These are phyloP conservation scores for Tulasnella sp. DNA, from an alignment of 768 basidiomycete genomes.

Conservation along the genomic window DNA sequence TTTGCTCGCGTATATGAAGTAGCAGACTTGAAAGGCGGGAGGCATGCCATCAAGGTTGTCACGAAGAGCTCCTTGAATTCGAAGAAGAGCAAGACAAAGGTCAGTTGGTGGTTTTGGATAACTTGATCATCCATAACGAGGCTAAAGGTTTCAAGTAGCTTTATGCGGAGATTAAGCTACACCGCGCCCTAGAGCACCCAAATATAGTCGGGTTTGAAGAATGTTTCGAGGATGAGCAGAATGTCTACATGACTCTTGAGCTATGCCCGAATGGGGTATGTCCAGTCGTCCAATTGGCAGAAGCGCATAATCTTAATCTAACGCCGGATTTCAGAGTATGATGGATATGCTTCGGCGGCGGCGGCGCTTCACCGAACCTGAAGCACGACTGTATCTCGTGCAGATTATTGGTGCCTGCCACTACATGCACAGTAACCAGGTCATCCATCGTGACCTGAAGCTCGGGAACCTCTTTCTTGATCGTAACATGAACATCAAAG, in stretches of 20 bases:
- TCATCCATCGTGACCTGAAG: slow-evolving; percentile 97
- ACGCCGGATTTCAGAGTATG: slow-evolving; percentile 20
- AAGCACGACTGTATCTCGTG: slow-evolving; percentile 84
- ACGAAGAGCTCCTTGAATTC: slow-evolving; percentile 86
- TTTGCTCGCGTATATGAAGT: slow-evolving; percentile 96
- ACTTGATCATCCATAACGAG: slow-evolving; percentile 2
- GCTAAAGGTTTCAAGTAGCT: slow-evolving; percentile 39
- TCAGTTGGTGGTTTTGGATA: slow-evolving; percentile 30
- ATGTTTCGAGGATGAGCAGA: slow-evolving; percentile 89
- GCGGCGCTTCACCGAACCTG: slow-evolving; percentile 80
- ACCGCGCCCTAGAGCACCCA: slow-evolving; percentile 78
- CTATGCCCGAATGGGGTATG: slow-evolving; percentile 70
- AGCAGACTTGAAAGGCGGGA: slow-evolving; percentile 50
- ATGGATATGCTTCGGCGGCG: slow-evolving; percentile 87
- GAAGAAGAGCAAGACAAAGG: slow-evolving; percentile 96
- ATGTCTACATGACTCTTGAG: slow-evolving; percentile 96
- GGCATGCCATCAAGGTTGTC: slow-evolving; percentile 87
- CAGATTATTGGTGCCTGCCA: slow-evolving; percentile 93
- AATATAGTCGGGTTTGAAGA: slow-evolving; percentile 89
- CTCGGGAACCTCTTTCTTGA: slow-evolving; percentile 93
- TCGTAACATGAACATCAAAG: slow-evolving; percentile 84
- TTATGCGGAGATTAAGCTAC: slow-evolving; percentile 98
- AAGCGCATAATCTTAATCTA: background rate
- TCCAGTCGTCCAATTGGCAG: background rate
- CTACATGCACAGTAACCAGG: slow-evolving; percentile 94